These are phyloP conservation scores for Peronospora belbahrii DNA, from an alignment of 352 stramenopile species.

Conservation along the genomic window DNA sequence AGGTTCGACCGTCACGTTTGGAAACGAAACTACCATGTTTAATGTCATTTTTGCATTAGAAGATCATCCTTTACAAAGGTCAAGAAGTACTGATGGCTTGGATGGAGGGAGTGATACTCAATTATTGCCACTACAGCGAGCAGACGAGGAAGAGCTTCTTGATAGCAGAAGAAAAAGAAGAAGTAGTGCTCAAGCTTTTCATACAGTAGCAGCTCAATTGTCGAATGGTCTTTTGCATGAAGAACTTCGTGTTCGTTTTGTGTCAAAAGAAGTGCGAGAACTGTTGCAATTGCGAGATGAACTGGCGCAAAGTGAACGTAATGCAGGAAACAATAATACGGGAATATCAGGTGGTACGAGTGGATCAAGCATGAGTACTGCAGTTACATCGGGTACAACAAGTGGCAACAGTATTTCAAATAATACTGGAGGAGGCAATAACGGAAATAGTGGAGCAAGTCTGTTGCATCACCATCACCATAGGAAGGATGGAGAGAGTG, in stretches of 20 bases:
- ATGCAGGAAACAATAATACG: conserved; percentile 11
- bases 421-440: conserved; percentile 8
- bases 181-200: conserved; percentile 45
- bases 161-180: conserved; percentile 29
- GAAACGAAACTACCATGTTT: conserved; percentile 82
- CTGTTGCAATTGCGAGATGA: conserved; percentile 77
- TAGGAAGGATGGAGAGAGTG: conserved; percentile 27
- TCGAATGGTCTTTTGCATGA: conserved; percentile 78
- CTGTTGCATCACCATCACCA: conserved; percentile 27
- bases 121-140: conserved; percentile 15
- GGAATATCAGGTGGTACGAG: conserved; percentile 14
- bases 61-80: conserved; percentile 26
- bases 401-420: conserved; percentile 22
- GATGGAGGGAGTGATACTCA: conserved; percentile 11
- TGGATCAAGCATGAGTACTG: conserved; percentile 25
- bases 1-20: neutral
- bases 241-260: conserved; percentile 70
- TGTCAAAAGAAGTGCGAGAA: conserved; percentile 68
- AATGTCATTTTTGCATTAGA: conserved; percentile 83
- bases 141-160: conserved; percentile 27
- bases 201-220: conserved; percentile 61
- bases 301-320: conserved; percentile 57
- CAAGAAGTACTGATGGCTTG: neutral
- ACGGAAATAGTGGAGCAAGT: conserved; percentile 14
- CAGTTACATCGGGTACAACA: conserved; percentile 18